Conservation (phyloP, 106 monocot species). For the Acanthochlamys bracteata region DNA sequence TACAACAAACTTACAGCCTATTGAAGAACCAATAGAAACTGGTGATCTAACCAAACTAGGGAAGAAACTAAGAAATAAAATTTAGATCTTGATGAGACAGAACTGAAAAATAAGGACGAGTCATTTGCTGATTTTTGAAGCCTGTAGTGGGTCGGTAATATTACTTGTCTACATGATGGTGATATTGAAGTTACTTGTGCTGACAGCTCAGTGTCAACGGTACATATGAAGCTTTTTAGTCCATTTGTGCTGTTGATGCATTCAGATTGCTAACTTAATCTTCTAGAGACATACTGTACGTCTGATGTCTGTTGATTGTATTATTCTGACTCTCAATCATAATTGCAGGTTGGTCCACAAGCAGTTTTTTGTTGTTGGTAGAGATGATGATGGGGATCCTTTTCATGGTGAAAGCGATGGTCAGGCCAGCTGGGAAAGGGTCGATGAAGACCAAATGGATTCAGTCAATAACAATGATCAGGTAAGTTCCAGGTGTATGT, state of each 20-base stretch:
- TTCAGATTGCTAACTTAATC: not conserved
- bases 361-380: conserved; percentile 84
- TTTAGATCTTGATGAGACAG: conserved; percentile 6
- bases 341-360: conserved; percentile 68
- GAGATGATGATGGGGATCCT: conserved; percentile 66
- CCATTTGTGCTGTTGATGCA: too few species aligned
- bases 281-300: not conserved
- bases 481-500: conserved; percentile 21
- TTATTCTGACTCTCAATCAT: not conserved
- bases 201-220: conserved; percentile 84
- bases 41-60: conserved; percentile 4
- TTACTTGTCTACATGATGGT: conserved; percentile 79
- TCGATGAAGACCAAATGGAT: conserved; percentile 64
- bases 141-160: conserved; percentile 92
- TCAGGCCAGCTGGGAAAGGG: conserved; percentile 86
- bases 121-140: conserved; percentile 17
- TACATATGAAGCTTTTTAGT: conserved; percentile 7
- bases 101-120: conserved; percentile 11
- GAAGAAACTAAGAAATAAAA: conserved; percentile 9
- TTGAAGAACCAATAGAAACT: conserved; percentile 5
- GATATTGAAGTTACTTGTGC: conserved; percentile 95
- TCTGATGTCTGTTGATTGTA: too few species aligned
- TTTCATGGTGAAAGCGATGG: conserved; percentile 56
- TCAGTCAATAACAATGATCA: conserved; percentile 26
- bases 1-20: conserved; percentile 4